Evolutionary conservation across 2,329 filamentous ascomycete species (phyloP).

Genomic region (Fusarium austroafricanum): DNA sequence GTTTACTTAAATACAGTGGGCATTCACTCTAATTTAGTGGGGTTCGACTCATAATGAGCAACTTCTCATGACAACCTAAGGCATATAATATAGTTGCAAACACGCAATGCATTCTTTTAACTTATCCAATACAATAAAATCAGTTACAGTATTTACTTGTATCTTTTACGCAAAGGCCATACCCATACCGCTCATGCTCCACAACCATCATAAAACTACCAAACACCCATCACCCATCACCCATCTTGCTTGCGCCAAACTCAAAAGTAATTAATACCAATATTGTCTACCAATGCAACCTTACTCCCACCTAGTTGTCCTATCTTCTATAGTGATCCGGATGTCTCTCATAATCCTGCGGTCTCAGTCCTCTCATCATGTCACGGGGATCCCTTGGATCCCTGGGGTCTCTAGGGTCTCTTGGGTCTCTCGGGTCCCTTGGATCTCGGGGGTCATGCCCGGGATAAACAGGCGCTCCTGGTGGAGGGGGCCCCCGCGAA

Average conservation of each 20-base stretch:
- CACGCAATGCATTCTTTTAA: not conserved
- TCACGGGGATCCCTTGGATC: slow-evolving; percentile 51
- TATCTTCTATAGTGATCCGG: slow-evolving; percentile 60
- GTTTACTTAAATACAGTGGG: slow-evolving; percentile 10
- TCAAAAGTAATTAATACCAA: not conserved
- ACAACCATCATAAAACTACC: not conserved
- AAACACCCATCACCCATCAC: not conserved
- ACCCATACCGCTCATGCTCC: not conserved
- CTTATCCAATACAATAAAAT: not conserved
- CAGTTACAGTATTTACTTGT: not conserved
- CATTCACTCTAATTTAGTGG: slow-evolving; percentile 7
- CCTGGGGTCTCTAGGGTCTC: slow-evolving; percentile 41
- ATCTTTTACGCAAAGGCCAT: not conserved
- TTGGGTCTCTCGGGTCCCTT: slow-evolving; percentile 40
- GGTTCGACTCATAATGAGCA: not conserved
- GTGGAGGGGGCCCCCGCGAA: slow-evolving; percentile 54
- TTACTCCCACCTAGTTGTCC: not conserved
- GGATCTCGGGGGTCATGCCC: slow-evolving; percentile 46
- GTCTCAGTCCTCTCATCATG: slow-evolving; percentile 58
- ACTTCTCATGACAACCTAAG: not conserved
- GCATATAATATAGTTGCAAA: not conserved
- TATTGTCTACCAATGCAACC: not conserved
- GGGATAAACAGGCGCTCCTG: slow-evolving; percentile 50
- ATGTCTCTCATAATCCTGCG: slow-evolving; percentile 60
- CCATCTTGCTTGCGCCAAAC: slow-evolving; percentile 9